These are phyloP conservation scores for Fusarium mangiferae DNA, from an alignment of 2,329 filamentous ascomycete species.

Conservation along the genomic window DNA sequence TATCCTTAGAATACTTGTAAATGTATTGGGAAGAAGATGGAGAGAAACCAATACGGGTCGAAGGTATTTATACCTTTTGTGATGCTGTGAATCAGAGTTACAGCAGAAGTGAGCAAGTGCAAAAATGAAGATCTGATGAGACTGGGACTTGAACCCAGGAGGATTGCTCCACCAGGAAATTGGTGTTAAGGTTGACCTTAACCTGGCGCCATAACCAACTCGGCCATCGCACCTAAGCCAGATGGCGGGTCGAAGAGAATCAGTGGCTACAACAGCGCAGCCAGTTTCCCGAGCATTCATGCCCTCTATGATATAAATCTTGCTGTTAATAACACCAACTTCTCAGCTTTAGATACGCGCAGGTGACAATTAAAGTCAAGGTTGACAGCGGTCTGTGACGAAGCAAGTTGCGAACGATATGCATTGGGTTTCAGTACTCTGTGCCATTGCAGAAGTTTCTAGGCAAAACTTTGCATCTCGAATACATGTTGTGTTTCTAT, in stretches of 20 bases:
- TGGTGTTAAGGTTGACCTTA: neutral
- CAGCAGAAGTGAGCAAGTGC: neutral
- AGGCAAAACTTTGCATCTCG: fast-evolving
- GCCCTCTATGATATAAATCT: neutral
- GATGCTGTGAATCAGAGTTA: no score
- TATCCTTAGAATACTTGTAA: fast-evolving
- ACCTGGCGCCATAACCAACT: constrained; percentile 13
- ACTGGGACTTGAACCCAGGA: neutral
- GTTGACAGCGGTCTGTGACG: fast-evolving
- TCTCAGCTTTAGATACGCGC: neutral
- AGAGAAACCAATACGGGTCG: neutral
- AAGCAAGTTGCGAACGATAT: neutral
- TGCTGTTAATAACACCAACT: fast-evolving
- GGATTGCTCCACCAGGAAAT: constrained; percentile 6
- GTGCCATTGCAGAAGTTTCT: fast-evolving
- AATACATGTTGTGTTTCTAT: fast-evolving
- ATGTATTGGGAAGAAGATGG: fast-evolving
- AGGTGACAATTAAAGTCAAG: neutral
- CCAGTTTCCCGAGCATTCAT: fast-evolving
- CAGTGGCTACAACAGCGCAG: neutral
- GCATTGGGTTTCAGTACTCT: neutral
- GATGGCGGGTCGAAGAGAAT: no score
- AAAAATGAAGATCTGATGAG: neutral
- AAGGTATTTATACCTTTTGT: neutral
- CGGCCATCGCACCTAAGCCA: constrained; percentile 8